These are phyloP conservation scores for Blastobotrys terrestris DNA, from an alignment of 805 yeast genomes.

Conservation along the genomic window DNA sequence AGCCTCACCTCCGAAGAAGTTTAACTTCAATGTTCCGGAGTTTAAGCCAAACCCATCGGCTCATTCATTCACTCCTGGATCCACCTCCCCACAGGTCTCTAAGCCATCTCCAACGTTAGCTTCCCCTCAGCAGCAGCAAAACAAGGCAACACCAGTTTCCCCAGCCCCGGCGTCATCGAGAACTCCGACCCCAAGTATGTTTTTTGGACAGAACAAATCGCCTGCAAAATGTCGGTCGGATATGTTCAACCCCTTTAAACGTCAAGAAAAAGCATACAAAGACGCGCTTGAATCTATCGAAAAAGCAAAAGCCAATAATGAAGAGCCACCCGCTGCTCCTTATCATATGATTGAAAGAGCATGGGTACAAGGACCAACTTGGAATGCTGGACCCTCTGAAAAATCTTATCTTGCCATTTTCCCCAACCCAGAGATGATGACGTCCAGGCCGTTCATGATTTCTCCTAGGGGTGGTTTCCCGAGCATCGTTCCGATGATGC, in stretches of 20 bases:
- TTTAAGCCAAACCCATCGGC: conserved; percentile 69
- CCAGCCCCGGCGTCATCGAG: not conserved
- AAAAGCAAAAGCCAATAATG: not conserved
- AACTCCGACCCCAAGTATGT: conserved; percentile 22
- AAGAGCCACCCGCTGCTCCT: not conserved
- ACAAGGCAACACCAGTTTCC: conserved; percentile 17
- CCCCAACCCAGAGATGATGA: conserved; percentile 27
- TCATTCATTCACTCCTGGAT: conserved; percentile 41
- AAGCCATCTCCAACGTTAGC: conserved; percentile 18
- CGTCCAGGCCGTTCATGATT: not conserved
- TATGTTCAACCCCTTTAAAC: conserved; percentile 49
- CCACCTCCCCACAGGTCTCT: conserved; percentile 12
- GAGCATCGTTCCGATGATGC: conserved; percentile 13
- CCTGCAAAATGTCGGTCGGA: conserved; percentile 29
- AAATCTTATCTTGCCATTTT: conserved; percentile 45
- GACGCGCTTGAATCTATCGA: not conserved
- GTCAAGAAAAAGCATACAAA: conserved; percentile 35
- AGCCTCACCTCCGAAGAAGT: conserved; percentile 34
- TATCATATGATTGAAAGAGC: conserved; percentile 47
- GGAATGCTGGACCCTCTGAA: conserved; percentile 57
- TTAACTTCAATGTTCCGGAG: conserved; percentile 53
- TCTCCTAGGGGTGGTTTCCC: conserved; percentile 7
- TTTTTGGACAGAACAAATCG: conserved; percentile 37
- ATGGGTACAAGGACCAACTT: conserved; percentile 69
- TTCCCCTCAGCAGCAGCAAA: conserved; percentile 11